A percentile compares a stretch with the other conserved stretches of the same genome.
These are phyloP conservation scores for Puccinia horiana DNA, from an alignment of 1,284 basidiomycete species.

Conservation along the genomic window DNA sequence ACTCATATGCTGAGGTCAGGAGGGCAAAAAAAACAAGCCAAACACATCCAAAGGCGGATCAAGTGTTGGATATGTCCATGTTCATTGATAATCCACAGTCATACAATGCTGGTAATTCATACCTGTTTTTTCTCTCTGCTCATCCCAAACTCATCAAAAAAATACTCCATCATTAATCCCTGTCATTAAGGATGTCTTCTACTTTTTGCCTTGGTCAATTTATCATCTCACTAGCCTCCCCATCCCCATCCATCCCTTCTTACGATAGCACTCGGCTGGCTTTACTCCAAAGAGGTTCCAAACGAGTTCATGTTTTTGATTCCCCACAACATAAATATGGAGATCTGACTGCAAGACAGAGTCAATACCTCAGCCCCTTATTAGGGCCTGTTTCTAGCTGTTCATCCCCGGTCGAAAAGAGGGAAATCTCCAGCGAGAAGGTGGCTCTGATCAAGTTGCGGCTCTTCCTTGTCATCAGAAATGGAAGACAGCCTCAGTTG, in stretches of 20 bases:
- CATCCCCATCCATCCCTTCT: not conserved
- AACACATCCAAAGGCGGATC: not conserved
- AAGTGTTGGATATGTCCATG: not conserved
- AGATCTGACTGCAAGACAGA: not conserved
- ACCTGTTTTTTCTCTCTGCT: not conserved
- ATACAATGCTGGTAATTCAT: not conserved
- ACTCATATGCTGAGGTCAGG: not conserved
- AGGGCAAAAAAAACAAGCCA: slow-evolving; percentile 4
- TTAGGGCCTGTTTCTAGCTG: slow-evolving; percentile 9
- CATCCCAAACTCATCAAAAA: not conserved
- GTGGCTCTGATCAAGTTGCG: not conserved
- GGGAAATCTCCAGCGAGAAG: slow-evolving; percentile 7
- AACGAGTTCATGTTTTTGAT: not conserved
- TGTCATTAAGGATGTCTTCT: slow-evolving; percentile 1
- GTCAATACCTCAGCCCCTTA: not conserved
- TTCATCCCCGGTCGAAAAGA: not conserved
- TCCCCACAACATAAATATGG: not conserved
- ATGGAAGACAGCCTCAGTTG: slow-evolving; percentile 6
- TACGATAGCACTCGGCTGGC: slow-evolving; percentile 8
- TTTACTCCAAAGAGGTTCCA: not conserved
- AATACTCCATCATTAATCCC: not conserved
- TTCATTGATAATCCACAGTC: not conserved
- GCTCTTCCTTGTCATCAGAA: slow-evolving; percentile 4
- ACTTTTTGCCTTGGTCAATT: slow-evolving; percentile 10
- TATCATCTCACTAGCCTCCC: not conserved